Conservation (phyloP, 495 filamentous ascomycete genomes). For the Thozetella sp. region DNA sequence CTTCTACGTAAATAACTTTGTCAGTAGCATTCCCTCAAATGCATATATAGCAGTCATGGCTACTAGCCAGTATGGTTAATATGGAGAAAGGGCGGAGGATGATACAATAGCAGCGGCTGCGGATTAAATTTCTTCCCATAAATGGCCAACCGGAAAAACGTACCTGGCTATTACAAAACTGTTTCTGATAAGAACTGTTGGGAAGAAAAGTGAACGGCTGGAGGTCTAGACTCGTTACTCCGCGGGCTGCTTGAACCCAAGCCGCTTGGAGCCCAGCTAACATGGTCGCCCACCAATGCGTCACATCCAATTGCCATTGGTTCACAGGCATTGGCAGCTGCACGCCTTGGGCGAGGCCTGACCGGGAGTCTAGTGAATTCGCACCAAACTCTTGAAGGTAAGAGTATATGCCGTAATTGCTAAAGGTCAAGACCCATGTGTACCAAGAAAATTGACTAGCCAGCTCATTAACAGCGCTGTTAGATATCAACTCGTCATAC, state of each 20-base stretch:
- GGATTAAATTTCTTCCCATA: too few relatives aligned
- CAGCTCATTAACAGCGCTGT: neutral
- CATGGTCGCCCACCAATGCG: neutral
- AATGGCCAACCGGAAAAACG: too few relatives aligned
- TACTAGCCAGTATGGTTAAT: neutral
- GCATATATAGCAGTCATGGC: too few relatives aligned
- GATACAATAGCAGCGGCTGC: too few relatives aligned
- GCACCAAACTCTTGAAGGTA: too few relatives aligned
- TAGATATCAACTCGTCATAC: neutral
- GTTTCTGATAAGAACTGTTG: too few relatives aligned
- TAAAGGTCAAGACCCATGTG: neutral
- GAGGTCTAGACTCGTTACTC: neutral
- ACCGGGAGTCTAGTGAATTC: too few relatives aligned
- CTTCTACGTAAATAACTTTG: constrained; percentile 2
- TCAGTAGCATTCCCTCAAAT: too few relatives aligned
- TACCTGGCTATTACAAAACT: too few relatives aligned
- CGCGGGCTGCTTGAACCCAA: neutral
- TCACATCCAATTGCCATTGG: neutral
- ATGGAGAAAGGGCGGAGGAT: neutral
- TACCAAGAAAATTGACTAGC: neutral
- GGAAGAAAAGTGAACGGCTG: too few relatives aligned
- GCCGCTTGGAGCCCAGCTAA: neutral
- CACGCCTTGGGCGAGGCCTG: neutral
- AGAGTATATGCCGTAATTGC: too few relatives aligned
- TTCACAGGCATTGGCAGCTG: neutral